Conservation (phyloP, 2,329 filamentous ascomycete genomes). For the Diaporthe destruens region DNA sequence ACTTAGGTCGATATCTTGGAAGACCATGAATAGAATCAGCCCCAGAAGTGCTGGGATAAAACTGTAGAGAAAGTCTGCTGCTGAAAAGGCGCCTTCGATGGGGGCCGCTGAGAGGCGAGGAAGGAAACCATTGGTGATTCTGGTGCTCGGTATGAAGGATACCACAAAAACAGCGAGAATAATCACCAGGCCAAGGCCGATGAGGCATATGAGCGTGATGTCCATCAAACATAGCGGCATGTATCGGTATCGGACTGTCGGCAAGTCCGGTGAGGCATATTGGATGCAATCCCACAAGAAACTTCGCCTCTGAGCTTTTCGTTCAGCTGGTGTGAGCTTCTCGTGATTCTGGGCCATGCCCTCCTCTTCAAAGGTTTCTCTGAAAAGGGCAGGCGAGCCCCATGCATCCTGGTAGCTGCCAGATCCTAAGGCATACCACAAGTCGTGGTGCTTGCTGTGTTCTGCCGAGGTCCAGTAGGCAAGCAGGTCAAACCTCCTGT, state of each 20-base stretch:
- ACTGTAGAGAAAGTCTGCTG: conserved; percentile 88
- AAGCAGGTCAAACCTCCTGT: conserved; percentile 76
- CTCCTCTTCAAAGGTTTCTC: conserved; percentile 31
- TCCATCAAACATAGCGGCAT: conserved; percentile 83
- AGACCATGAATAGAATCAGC: conserved; percentile 74
- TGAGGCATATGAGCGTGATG: conserved; percentile 74
- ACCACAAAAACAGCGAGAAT: conserved; percentile 80
- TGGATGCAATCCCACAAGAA: conserved; percentile 45
- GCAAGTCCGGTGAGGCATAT: conserved; percentile 60
- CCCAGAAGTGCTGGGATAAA: conserved; percentile 79
- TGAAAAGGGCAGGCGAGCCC: conserved; percentile 35
- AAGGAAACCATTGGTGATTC: conserved; percentile 77
- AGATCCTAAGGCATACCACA: conserved; percentile 82
- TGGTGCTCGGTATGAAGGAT: conserved; percentile 79
- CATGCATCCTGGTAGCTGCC: conserved; percentile 41
- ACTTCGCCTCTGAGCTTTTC: conserved; percentile 42
- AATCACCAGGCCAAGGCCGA: conserved; percentile 70
- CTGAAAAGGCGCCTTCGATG: conserved; percentile 76
- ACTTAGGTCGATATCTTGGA: conserved; percentile 75
- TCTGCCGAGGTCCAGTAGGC: conserved; percentile 86
- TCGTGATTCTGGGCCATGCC: conserved; percentile 25
- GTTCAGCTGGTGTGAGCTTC: conserved; percentile 36
- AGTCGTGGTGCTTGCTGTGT: conserved; percentile 62
- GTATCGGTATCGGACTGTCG: conserved; percentile 72
- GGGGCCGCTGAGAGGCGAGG: conserved; percentile 75